A percentile compares a stretch with the other conserved stretches of the same genome.
Evolutionary conservation across 1,139 yeast genomes (phyloP).

Genomic region (Geotrichum macrosporum): DNA sequence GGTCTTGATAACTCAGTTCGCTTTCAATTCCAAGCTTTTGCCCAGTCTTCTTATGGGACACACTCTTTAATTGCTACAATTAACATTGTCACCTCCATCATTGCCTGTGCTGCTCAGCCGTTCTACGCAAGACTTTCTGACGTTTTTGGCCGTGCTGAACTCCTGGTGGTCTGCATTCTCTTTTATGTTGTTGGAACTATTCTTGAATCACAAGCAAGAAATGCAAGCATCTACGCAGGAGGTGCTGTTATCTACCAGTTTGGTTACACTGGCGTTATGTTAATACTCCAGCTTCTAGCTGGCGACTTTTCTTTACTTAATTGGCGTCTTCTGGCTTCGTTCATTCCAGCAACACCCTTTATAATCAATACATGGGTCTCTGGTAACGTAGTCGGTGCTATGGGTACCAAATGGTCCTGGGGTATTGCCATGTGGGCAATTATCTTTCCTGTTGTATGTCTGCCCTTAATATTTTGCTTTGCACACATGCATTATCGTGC

Average conservation of each 20-base stretch:
- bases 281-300: conserved; percentile 52
- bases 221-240: conserved; percentile 63
- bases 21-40: conserved; percentile 48
- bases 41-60: conserved; percentile 51
- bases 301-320: conserved; percentile 65
- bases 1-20: conserved; percentile 61
- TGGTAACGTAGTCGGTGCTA: conserved; percentile 50
- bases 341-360: conserved; percentile 64
- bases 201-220: conserved; percentile 62
- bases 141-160: conserved; percentile 62
- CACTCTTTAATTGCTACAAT: conserved; percentile 66
- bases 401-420: conserved; percentile 56
- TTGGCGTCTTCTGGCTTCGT: conserved; percentile 63
- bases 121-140: conserved; percentile 66
- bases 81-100: conserved; percentile 56
- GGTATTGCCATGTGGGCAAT: conserved; percentile 80
- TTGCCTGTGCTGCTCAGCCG: conserved; percentile 71
- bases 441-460: conserved; percentile 58
- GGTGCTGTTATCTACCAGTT: conserved; percentile 68
- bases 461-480: conserved; percentile 55
- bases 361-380: conserved; percentile 74
- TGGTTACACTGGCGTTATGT: conserved; percentile 63
- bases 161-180: conserved; percentile 51
- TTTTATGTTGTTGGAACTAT: conserved; percentile 68
- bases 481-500: conserved; percentile 56